phyloP scores from a whole-genome alignment of 2,329 filamentous ascomycete genomes.

The Eutypella sp. region DNA sequence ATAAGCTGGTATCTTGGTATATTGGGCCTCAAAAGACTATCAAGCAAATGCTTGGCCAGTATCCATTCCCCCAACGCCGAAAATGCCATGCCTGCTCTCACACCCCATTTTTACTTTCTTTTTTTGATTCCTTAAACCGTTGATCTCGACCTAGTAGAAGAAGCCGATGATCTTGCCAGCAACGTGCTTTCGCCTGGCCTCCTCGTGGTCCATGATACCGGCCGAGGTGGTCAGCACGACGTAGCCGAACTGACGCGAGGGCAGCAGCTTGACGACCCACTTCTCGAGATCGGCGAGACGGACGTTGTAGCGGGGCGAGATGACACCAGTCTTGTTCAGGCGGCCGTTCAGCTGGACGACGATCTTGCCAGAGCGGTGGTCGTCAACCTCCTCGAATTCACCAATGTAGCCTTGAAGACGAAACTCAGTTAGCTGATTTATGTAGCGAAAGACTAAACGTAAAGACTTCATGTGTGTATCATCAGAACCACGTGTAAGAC shows the following conservation, averaged over 20 bases:
- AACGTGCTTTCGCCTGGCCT: slow-evolving; percentile 98
- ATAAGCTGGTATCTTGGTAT: slow-evolving; percentile 21
- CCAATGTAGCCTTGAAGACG: slow-evolving; percentile 82
- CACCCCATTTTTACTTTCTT: slow-evolving; percentile 5
- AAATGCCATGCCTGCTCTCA: slow-evolving; percentile 23
- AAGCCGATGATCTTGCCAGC: slow-evolving; percentile 99
- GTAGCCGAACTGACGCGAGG: slow-evolving; percentile 99
- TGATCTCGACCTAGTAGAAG: slow-evolving; percentile 72
- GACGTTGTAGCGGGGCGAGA: slow-evolving; percentile 99
- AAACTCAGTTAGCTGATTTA: slow-evolving; percentile 49
- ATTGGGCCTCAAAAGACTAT: slow-evolving; percentile 18
- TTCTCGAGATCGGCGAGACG: slow-evolving; percentile 97
- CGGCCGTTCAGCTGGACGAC: slow-evolving; percentile 99
- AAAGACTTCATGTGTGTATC: slow-evolving; percentile 66
- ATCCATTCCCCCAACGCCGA: slow-evolving; percentile 26
- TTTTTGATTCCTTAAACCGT: slow-evolving; percentile 6
- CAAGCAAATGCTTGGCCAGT: slow-evolving; percentile 17
- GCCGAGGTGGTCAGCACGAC: slow-evolving; percentile 98
- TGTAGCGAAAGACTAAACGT: slow-evolving; percentile 97
- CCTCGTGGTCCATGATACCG: slow-evolving; percentile 99
- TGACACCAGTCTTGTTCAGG: slow-evolving; percentile 99
- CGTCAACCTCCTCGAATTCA: slow-evolving; percentile 99
- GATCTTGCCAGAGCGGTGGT: slow-evolving; percentile 99
- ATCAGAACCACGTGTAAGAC: slow-evolving; percentile 97
- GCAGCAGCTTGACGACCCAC: slow-evolving; percentile 99